Percentiles rank a stretch among this genome's conserved stretches.
phyloP scores from a whole-genome alignment of 2,329 filamentous ascomycete species.

The Dothiorella sarmentorum region DNA sequence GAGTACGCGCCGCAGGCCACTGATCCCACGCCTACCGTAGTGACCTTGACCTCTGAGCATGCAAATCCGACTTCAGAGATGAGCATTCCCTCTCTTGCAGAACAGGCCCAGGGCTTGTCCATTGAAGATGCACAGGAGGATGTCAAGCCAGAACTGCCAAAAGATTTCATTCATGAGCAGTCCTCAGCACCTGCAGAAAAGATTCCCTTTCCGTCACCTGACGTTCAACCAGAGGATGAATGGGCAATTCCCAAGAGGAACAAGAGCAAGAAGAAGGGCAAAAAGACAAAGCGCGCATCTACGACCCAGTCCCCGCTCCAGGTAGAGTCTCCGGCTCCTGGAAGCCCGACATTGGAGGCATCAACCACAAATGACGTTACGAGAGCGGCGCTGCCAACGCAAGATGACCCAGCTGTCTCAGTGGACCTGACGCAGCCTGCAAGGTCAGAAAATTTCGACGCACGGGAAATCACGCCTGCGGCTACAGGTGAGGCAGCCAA shows the following conservation, averaged over 20 bases:
- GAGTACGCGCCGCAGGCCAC: too few species aligned
- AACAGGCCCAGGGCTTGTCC: neutral
- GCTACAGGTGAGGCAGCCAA: neutral
- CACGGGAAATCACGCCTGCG: neutral
- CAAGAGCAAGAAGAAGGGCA: constrained; percentile 32
- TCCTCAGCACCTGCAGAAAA: neutral
- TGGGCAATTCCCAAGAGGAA: constrained; percentile 22
- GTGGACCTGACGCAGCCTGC: neutral
- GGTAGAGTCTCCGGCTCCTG: neutral
- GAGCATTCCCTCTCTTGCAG: neutral
- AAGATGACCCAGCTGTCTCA: neutral
- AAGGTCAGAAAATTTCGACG: neutral
- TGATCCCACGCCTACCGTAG: too few species aligned
- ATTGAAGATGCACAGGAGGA: neutral
- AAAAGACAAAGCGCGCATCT: constrained; percentile 30
- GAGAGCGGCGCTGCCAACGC: neutral
- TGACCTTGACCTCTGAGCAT: too few species aligned
- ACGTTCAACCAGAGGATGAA: constrained; percentile 18
- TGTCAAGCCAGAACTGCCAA: neutral
- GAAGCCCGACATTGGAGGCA: neutral
- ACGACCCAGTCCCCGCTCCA: constrained; percentile 17
- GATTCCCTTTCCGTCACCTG: neutral
- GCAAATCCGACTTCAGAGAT: neutral
- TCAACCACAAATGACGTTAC: neutral
- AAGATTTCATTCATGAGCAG: neutral